Evolutionary conservation across 129 eudicot genomes (phyloP), one percentile per base, ranked within the genome.

Genomic region (Helichrysum umbraculigerum): DNA sequence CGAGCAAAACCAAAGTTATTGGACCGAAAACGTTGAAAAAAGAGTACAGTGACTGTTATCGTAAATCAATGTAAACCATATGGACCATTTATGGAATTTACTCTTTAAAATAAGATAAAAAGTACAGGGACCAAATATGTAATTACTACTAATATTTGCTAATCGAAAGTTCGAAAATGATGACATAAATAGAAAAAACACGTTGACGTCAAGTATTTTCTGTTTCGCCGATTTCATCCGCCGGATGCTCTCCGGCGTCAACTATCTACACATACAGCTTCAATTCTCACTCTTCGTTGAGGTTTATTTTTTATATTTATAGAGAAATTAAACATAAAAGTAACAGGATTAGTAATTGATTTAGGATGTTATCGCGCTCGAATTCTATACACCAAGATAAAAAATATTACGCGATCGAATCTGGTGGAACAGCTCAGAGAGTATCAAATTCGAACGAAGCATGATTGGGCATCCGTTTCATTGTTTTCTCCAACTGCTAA

Each of bases 401-500:
- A 20, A 90, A n/a, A 85, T 88, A 93, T 93, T 30, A 93, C 98
- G 66, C 76, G 98, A 65, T 91, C 94, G 21, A 93, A 93, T 83
- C 86, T 93, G 47, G 98, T 95, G 76, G 98, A 93, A 70, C 97
- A 93, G 89, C 95, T 93, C 12, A 85, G 98, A 81, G 98, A 93
- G 81, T 90, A 93, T 71, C 97, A 93, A 87, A 76, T 86, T 82
- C 85, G 92, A 78, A 90, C 97, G 16, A 93, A 93, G 56, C 90
- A 93, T 78, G 96, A 90, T 81, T 93, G 97, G 98, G 95, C 97
- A 7, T 90, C 98, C 72, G 90, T 91, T 41, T 93, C 98, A 6
- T 88, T 93, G 81, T 93, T 93, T 82, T 88, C 98, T 21, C 86
- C 98, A 25, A 90, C 92, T 75, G 72, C 96, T 15, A 90, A 80